Conservation (phyloP, 1,284 basidiomycete genomes). For the Tilletia walkeri region DNA sequence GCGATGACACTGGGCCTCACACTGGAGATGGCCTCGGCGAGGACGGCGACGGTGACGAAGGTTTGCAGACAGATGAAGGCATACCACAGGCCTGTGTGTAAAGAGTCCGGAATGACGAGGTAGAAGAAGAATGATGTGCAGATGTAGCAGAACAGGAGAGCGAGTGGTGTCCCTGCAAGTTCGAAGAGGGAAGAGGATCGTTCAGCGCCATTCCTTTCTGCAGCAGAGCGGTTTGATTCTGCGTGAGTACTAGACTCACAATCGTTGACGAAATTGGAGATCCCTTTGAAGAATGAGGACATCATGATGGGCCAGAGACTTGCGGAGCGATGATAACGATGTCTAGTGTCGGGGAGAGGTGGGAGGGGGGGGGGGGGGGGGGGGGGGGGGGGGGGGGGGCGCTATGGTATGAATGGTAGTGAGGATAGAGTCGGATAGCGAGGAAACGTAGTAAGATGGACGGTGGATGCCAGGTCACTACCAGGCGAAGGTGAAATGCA, state of each 20-base stretch:
- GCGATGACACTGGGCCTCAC: conserved; percentile 39
- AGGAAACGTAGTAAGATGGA: not conserved
- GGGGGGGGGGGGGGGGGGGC: not conserved
- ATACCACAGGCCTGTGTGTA: conserved; percentile 41
- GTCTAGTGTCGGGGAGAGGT: too few relatives aligned
- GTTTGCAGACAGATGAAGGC: conserved; percentile 37
- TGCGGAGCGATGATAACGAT: not conserved
- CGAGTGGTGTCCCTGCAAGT: conserved; percentile 32
- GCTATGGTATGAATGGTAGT: not conserved
- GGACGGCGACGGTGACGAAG: conserved; percentile 36
- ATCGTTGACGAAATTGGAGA: conserved; percentile 35
- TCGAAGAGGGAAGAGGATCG: not conserved
- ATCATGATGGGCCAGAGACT: not conserved
- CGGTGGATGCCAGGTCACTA: too few relatives aligned
- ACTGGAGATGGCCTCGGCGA: conserved; percentile 42
- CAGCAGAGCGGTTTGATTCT: too few relatives aligned
- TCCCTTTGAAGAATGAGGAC: not conserved
- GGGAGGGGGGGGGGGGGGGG: not conserved
- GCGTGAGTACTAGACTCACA: not conserved
- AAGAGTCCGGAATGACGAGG: conserved; percentile 35
- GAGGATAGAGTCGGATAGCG: not conserved
- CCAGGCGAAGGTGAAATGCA: not conserved
- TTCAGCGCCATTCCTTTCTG: too few relatives aligned
- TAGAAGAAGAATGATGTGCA: conserved; percentile 40
- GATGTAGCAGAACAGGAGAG: conserved; percentile 31